These are phyloP conservation scores for Xerocomus brunneocitrinus DNA, from an alignment of 768 basidiomycete genomes.

Conservation along the genomic window DNA sequence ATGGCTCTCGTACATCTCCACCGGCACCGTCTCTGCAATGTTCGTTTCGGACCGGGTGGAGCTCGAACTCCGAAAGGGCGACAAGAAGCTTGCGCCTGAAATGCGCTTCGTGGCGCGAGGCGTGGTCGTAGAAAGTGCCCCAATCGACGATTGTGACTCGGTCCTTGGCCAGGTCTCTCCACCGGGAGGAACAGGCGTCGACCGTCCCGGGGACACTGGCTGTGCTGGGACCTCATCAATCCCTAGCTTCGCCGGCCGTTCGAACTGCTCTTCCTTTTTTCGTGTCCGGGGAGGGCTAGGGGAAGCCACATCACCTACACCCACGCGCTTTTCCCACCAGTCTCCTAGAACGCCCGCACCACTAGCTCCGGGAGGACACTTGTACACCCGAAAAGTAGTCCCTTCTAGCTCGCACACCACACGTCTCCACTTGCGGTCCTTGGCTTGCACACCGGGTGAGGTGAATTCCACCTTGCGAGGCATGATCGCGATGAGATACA, in stretches of 20 bases:
- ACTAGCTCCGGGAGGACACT: constrained; percentile 38
- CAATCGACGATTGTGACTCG: constrained; percentile 24
- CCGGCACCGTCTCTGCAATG: constrained; percentile 16
- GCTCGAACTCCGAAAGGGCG: constrained; percentile 21
- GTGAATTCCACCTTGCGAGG: constrained; percentile 93
- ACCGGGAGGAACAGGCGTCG: constrained; percentile 6
- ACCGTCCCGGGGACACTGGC: not conserved
- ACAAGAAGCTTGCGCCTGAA: constrained; percentile 28
- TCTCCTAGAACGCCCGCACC: constrained; percentile 55
- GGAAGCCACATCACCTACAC: constrained; percentile 56
- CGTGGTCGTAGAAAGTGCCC: constrained; percentile 13
- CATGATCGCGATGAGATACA: constrained; percentile 78
- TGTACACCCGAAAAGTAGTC: constrained; percentile 80
- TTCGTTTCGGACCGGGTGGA: constrained; percentile 8
- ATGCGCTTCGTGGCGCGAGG: constrained; percentile 20
- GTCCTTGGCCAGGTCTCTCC: constrained; percentile 10
- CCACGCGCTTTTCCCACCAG: constrained; percentile 78
- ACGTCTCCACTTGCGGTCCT: constrained; percentile 88
- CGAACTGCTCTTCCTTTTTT: constrained; percentile 24
- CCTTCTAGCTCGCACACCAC: constrained; percentile 89
- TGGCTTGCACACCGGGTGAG: constrained; percentile 78
- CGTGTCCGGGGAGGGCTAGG: constrained; percentile 25
- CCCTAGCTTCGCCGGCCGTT: constrained; percentile 23
- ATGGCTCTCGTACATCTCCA: constrained; percentile 19
- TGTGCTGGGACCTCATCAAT: constrained; percentile 10